phyloP scores from a whole-genome alignment of 257 asterid genomes.

The Ocimum tenuiflorum region DNA sequence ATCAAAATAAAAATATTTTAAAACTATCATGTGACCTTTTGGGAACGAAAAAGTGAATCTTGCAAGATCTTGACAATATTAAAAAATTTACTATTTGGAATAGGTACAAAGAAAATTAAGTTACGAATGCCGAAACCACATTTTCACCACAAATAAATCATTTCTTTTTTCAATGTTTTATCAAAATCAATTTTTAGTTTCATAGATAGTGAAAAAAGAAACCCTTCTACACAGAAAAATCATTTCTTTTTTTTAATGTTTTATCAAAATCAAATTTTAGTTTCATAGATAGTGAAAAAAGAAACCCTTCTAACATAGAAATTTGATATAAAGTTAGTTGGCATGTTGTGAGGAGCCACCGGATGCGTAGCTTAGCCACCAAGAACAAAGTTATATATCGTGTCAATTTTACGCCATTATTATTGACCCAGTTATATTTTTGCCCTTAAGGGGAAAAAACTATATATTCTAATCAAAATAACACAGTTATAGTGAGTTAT shows the following conservation, averaged over 20 bases:
- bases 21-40: too few relatives aligned
- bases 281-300: neutral
- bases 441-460: neutral
- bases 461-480: neutral
- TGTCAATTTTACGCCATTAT: slow-evolving; percentile 10
- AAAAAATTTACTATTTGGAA: too few relatives aligned
- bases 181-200: neutral
- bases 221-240: neutral
- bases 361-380: slow-evolving; percentile 34
- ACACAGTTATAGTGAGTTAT: neutral
- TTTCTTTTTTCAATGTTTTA: too few relatives aligned
- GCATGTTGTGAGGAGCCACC: slow-evolving; percentile 21
- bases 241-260: too few relatives aligned
- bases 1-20: too few relatives aligned
- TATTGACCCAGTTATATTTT: neutral
- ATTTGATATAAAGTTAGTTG: neutral
- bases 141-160: too few relatives aligned
- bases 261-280: too few relatives aligned
- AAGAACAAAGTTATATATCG: slow-evolving; percentile 21
- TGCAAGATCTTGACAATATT: too few relatives aligned
- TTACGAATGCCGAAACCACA: too few relatives aligned
- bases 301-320: neutral
- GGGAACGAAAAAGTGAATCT: too few relatives aligned
- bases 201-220: neutral
- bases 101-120: too few relatives aligned